Base-by-base conservation (phyloP, 2,329 filamentous ascomycete genomes). In the Sclerotinia borealis region DNA sequence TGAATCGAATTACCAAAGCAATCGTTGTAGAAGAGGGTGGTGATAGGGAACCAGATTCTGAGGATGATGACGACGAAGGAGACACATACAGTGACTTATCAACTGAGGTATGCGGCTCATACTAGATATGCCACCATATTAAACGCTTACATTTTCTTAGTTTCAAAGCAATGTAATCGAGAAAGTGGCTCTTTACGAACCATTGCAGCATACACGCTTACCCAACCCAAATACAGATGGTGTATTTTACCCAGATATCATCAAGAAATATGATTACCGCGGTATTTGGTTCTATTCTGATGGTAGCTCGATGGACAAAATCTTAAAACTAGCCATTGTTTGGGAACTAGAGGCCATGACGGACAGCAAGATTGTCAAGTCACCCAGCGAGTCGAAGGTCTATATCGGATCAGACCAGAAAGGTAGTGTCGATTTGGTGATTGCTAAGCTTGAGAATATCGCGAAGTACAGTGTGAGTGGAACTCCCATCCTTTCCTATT, bases 371-470 rank as follows among this genome's bases (percentile, higher is more conserved):
- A 63, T 73, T 17, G 39, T 61, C 6, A 68, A 66, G 50, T 50
- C 65, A 36, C 37, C 66, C 0, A 66, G 70, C 43, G 49, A 55
- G 4, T 50, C 58, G 1, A 64, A 59, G 4, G 58, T 73, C 19
- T 71, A 66, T 43, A 63, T 73, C 29, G 68, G 68, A 3, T 64
- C 62, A 17, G 34, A 52, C 37, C 34, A 59, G 1, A 58, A 66
- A 43, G 62, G 67, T 36, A 50, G 52, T 15, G 25, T 67, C 27
- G 59, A 67, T 43, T 11, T 50, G 36, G 69, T 68, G 10, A 49
- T 69, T 3, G n/a, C 50, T 4, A 74, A 72, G 56, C 62, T 74
- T 1, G 66, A 72, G 10, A 70, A 66, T 39, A 65, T 73, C 22
- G 41, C 25, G 15, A 71, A 72, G 48, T 67, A 69, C 15, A 65